These are phyloP conservation scores for Ganoderma lingzhi DNA, from an alignment of 1,284 basidiomycete genomes.

Conservation along the genomic window DNA sequence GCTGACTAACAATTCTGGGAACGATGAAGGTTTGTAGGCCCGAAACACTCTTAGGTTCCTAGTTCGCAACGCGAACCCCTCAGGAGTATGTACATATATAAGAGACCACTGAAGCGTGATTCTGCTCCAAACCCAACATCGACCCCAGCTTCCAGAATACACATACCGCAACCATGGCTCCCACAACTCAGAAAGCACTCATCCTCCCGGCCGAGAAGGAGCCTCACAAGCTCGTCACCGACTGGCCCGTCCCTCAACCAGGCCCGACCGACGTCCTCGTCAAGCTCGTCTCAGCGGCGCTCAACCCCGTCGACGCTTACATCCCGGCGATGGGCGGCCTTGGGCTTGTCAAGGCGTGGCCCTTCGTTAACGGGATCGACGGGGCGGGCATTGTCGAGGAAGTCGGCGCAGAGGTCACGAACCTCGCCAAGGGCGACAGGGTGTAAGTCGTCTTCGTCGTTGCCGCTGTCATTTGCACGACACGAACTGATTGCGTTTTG, in stretches of 20 bases:
- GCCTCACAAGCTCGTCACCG: neutral
- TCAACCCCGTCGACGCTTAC: neutral
- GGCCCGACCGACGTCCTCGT: neutral
- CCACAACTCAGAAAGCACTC: conserved; percentile 5
- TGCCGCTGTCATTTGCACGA: neutral
- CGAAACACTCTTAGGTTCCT: too few relatives aligned
- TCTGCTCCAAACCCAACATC: neutral
- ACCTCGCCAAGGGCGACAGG: conserved; percentile 50
- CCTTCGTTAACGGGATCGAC: conserved; percentile 50
- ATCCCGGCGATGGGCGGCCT: neutral
- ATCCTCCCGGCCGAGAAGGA: neutral
- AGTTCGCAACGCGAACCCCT: too few relatives aligned
- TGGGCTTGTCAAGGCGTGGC: neutral
- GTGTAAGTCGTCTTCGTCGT: conserved; percentile 43
- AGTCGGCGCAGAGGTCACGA: conserved; percentile 49
- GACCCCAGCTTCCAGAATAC: neutral
- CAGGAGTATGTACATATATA: neutral
- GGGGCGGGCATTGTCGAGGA: conserved; percentile 53
- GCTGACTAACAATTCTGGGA: too few relatives aligned
- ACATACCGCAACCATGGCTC: neutral
- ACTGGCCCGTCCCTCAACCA: neutral
- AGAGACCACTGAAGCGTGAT: neutral
- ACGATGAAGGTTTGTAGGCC: too few relatives aligned
- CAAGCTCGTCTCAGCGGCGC: neutral
- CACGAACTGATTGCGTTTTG: too few relatives aligned